Evolutionary conservation across 805 yeast species (phyloP).

Genomic region (Kuraishia hungarica): DNA sequence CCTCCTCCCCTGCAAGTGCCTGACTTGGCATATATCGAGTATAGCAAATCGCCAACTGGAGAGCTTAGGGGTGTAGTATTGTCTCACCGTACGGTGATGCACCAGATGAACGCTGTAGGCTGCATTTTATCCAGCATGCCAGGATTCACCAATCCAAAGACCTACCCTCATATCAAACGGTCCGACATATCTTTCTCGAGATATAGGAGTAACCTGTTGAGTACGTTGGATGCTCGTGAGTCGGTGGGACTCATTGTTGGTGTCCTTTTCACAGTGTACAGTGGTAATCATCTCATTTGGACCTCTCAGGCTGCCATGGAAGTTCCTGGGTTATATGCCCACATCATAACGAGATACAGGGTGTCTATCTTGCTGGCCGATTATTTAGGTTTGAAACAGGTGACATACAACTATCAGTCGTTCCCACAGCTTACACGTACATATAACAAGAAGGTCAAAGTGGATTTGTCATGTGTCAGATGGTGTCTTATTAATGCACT

Average conservation of each 20-base stretch:
- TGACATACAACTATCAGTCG: slow-evolving; percentile 86
- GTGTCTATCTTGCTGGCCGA: slow-evolving; percentile 78
- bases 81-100: slow-evolving; percentile 79
- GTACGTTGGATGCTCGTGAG: slow-evolving; percentile 60
- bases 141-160: slow-evolving; percentile 19
- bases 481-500: slow-evolving; percentile 89
- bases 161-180: slow-evolving; percentile 30
- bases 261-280: slow-evolving; percentile 66
- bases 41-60: slow-evolving; percentile 82
- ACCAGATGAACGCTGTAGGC: slow-evolving; percentile 76
- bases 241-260: slow-evolving; percentile 86
- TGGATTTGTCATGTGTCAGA: slow-evolving; percentile 69
- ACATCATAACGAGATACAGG: slow-evolving; percentile 58
- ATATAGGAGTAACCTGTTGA: slow-evolving; percentile 47
- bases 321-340: slow-evolving; percentile 81
- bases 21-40: slow-evolving; percentile 90
- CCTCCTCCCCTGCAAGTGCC: slow-evolving; percentile 65
- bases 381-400: slow-evolving; percentile 81
- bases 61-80: slow-evolving; percentile 89
- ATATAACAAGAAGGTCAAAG: slow-evolving; percentile 63
- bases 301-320: slow-evolving; percentile 67
- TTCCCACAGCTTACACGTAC: slow-evolving; percentile 80
- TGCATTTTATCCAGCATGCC: slow-evolving; percentile 62
- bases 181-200: slow-evolving; percentile 39
- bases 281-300: slow-evolving; percentile 80